A percentile compares a stretch with the other conserved stretches of the same genome.
Conservation (phyloP, 2,329 filamentous ascomycete genomes). For the Verticillium longisporum region DNA sequence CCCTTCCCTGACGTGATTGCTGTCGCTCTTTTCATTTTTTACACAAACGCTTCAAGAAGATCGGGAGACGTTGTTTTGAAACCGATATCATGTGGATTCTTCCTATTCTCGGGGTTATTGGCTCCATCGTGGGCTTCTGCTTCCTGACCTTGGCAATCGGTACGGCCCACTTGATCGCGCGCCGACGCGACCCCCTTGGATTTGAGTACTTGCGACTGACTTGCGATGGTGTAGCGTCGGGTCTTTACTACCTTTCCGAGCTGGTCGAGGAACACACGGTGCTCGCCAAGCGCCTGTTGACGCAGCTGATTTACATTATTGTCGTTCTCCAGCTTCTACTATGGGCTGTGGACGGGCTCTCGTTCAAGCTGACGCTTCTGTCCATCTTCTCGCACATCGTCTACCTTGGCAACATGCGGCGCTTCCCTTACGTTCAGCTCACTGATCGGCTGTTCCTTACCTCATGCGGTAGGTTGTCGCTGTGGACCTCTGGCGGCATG, state of each 20-base stretch:
- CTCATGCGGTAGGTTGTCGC: constrained; percentile 61
- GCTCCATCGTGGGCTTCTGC: constrained; percentile 80
- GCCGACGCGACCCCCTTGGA: background rate
- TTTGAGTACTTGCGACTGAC: background rate
- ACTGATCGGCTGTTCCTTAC: constrained; percentile 79
- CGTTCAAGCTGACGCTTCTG: constrained; percentile 64
- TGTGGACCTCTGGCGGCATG: background rate
- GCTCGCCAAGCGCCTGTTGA: constrained; percentile 79
- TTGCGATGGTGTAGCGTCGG: constrained; percentile 62
- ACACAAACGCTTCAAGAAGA: background rate
- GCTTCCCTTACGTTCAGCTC: constrained; percentile 72
- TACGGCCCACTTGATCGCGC: constrained; percentile 27
- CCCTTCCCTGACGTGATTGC: background rate
- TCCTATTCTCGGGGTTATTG: constrained; percentile 82
- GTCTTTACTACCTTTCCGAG: constrained; percentile 96
- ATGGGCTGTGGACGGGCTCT: constrained; percentile 81
- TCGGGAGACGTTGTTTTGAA: background rate
- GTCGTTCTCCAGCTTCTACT: constrained; percentile 69
- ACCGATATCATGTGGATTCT: constrained; percentile 79
- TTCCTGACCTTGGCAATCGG: constrained; percentile 93
- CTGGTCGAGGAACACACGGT: constrained; percentile 98
- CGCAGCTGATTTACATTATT: constrained; percentile 75
- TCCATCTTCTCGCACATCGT: constrained; percentile 76
- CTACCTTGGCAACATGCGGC: constrained; percentile 79
- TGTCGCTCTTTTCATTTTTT: background rate